Evolutionary conservation across 1,139 yeast genomes (phyloP).

Genomic region (Protomyces gravidus): DNA sequence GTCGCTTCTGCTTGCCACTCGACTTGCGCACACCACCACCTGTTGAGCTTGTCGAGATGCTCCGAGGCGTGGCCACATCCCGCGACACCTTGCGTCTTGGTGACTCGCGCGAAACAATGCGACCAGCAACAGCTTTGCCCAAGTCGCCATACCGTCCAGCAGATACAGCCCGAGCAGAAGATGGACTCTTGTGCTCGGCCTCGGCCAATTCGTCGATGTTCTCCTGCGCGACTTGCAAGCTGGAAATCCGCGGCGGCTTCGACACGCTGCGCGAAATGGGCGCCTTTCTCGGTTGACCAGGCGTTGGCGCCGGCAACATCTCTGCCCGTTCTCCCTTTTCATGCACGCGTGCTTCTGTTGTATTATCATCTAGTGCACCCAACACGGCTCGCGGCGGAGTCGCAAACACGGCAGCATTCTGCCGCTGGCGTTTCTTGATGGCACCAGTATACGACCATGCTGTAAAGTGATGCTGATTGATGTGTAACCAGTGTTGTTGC

Average conservation of each 20-base stretch:
- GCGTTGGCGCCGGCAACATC: constrained; percentile 82
- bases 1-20: constrained; percentile 27
- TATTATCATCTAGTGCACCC: constrained; percentile 35
- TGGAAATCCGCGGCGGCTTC: constrained; percentile 23
- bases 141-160: neutral
- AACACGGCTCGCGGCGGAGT: constrained; percentile 34
- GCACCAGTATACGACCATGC: constrained; percentile 63
- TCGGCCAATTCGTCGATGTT: neutral
- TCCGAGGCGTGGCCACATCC: constrained; percentile 19
- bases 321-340: constrained; percentile 41
- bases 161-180: too few relatives aligned
- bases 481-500: constrained; percentile 95
- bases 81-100: constrained; percentile 24
- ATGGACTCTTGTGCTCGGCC: neutral
- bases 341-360: constrained; percentile 27
- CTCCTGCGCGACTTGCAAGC: neutral
- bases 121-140: neutral
- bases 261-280: constrained; percentile 19
- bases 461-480: constrained; percentile 91
- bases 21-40: constrained; percentile 26
- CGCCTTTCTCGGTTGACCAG: constrained; percentile 89
- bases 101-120: constrained; percentile 2
- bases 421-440: constrained; percentile 47
- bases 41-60: constrained; percentile 12
- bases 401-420: constrained; percentile 40